Percentiles rank a stretch among this genome's conserved stretches.
These are phyloP conservation scores for Neurospora pannonica DNA, from an alignment of 495 filamentous ascomycete species.

Conservation along the genomic window DNA sequence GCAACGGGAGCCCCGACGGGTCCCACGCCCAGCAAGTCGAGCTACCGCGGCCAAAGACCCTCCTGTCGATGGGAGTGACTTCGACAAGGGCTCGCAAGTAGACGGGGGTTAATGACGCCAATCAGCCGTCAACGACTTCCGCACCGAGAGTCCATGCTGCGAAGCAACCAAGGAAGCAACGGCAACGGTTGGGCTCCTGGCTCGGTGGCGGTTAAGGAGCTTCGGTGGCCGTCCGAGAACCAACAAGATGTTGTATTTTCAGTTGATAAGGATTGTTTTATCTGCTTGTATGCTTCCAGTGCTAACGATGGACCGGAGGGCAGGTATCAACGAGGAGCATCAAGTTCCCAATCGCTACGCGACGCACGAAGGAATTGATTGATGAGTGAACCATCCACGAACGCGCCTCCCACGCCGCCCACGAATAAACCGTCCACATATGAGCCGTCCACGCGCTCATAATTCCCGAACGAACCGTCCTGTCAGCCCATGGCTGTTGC, in stretches of 20 bases:
- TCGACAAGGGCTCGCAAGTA: too few relatives aligned
- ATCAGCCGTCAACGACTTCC: not conserved
- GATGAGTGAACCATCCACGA: too few relatives aligned
- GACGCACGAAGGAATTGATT: not conserved
- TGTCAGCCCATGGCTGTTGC: not conserved
- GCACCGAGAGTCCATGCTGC: not conserved
- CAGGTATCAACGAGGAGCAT: not conserved
- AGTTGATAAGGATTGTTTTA: too few relatives aligned
- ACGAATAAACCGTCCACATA: rapidly evolving
- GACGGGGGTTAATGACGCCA: too few relatives aligned
- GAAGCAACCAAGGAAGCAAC: not conserved
- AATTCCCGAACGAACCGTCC: not conserved
- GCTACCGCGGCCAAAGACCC: not conserved
- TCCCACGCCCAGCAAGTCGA: not conserved
- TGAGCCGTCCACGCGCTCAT: not conserved
- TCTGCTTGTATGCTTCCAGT: too few relatives aligned
- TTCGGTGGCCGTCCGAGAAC: not conserved
- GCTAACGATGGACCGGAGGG: not conserved
- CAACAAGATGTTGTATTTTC: too few relatives aligned
- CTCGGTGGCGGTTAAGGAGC: not conserved
- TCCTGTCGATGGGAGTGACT: not conserved
- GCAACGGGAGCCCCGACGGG: not conserved
- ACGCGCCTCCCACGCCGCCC: too few relatives aligned
- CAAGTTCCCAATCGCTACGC: not conserved
- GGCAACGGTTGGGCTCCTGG: rapidly evolving